Base-by-base conservation (phyloP, 345 rosid species). In the Garcia nutans region DNA sequence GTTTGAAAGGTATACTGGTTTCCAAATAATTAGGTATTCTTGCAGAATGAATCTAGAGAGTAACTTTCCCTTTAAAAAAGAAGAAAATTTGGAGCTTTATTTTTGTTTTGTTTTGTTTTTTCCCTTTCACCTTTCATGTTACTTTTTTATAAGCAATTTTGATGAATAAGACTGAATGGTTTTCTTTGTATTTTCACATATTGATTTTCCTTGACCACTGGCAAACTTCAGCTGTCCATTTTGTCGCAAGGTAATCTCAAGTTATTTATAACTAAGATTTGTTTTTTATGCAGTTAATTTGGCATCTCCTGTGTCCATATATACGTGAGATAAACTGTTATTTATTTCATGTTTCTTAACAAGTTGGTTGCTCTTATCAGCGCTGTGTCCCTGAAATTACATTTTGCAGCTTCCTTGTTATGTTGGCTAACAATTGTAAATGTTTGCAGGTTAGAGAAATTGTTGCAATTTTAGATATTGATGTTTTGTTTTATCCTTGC, bases 401-500 rank as follows among this genome's bases (percentile, higher is more conserved):
- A 24, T 58, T 65, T 22, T 8, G 1, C 58, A 23, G 26, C 66
- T 70, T 70, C 26, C 45, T 45, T 26, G 23, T 68, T 49, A 16
- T 28, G 62, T 77, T 68, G 63, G 75, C 64, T 81, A 60, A 69
- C 60, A 10, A 52, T 73, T 76, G 31, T 47, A 66, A 49, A 68
- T 41, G 10, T 76, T 54, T 42, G 28, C 90, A 93, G 99, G 99
- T 95, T 56, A 91, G 99, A 75, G 99, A 95, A 87, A 90, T 95
- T 83, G 94, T 92, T 80, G 81, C 92, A 23, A 81, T 91, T 33
- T 82, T 95, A 91, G 99, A 95, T 83, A 88, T 95, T 68, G 99
- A 95, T 85, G 93, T 95, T 82, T 76, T 93, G 12, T 95, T 79
- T 85, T 95, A 93, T 86, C 99, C 97, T 73, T 93, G 97, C 79